phyloP scores from a whole-genome alignment of 352 stramenopile genomes.

The Phytophthora citrophthora region DNA sequence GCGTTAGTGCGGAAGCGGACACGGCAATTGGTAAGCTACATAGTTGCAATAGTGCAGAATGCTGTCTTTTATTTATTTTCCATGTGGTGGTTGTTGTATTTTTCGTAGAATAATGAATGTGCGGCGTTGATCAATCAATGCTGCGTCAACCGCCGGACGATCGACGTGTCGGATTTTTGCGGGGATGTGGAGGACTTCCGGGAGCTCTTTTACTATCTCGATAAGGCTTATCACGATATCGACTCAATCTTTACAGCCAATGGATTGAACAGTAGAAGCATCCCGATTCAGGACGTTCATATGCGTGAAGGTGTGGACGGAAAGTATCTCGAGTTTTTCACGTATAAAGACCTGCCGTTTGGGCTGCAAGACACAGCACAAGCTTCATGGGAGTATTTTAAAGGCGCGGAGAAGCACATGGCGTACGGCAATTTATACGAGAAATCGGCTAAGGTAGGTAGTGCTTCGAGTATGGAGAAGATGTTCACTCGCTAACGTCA shows the following conservation, averaged over 20 bases:
- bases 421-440: slow-evolving; percentile 37
- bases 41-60: background rate
- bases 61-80: no score
- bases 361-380: slow-evolving; percentile 35
- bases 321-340: slow-evolving; percentile 39
- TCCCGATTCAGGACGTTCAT: slow-evolving; percentile 24
- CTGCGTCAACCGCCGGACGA: slow-evolving; percentile 5
- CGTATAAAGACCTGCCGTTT: slow-evolving; percentile 45
- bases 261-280: slow-evolving; percentile 16
- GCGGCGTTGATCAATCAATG: slow-evolving; percentile 27
- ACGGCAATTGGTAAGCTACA: slow-evolving; percentile 17
- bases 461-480: background rate
- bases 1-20: slow-evolving; percentile 35
- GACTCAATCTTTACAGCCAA: slow-evolving; percentile 25
- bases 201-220: slow-evolving; percentile 20
- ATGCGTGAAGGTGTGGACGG: slow-evolving; percentile 29
- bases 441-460: slow-evolving; percentile 30
- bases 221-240: slow-evolving; percentile 27
- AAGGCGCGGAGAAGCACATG: slow-evolving; percentile 38
- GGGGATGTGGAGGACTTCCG: slow-evolving; percentile 28
- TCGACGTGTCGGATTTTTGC: slow-evolving; percentile 28
- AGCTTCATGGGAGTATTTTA: slow-evolving; percentile 45
- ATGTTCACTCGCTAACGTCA: background rate
- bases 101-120: slow-evolving; percentile 27
- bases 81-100: background rate